Evolutionary conservation across 2,329 filamentous ascomycete species (phyloP).

Genomic region (Torrubiellomyces zombiae): DNA sequence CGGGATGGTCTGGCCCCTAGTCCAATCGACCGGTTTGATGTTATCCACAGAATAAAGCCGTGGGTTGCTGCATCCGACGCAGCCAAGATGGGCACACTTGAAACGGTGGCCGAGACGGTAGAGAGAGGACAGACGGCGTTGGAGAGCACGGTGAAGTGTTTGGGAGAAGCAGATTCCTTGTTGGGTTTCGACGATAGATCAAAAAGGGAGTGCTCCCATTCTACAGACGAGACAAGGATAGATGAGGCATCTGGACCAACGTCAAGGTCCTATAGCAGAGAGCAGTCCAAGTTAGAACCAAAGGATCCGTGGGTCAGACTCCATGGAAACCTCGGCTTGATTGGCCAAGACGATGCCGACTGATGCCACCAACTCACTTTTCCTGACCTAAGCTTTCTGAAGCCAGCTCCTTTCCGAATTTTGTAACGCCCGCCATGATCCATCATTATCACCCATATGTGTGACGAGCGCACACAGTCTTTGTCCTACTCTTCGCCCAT

Average conservation of each 20-base stretch:
- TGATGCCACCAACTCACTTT: too few relatives aligned
- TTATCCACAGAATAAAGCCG: constrained; percentile 28
- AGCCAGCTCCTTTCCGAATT: too few relatives aligned
- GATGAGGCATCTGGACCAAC: too few relatives aligned
- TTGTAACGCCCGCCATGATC: too few relatives aligned
- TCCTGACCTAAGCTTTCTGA: too few relatives aligned
- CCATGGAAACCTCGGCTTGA: constrained; percentile 36
- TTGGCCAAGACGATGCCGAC: constrained; percentile 21
- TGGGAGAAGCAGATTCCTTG: constrained; percentile 33
- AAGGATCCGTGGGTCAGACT: constrained; percentile 35
- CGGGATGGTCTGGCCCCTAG: constrained; percentile 23
- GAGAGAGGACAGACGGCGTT: constrained; percentile 41
- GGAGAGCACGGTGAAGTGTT: constrained; percentile 29
- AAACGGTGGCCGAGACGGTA: constrained; percentile 40
- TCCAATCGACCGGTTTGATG: constrained; percentile 19
- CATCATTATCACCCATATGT: background rate
- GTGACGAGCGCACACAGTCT: background rate
- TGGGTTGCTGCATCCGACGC: constrained; percentile 46
- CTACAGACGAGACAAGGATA: too few relatives aligned
- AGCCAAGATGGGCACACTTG: constrained; percentile 40
- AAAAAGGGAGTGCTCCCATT: constrained; percentile 6
- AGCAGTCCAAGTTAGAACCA: too few relatives aligned
- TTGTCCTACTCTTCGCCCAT: constrained; percentile 30
- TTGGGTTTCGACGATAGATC: constrained; percentile 19
- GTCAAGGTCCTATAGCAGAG: too few relatives aligned